A percentile compares a stretch with the other conserved stretches of the same genome.
Evolutionary conservation across 1,284 basidiomycete species (phyloP).

Genomic region (Porodaedalea pini): DNA sequence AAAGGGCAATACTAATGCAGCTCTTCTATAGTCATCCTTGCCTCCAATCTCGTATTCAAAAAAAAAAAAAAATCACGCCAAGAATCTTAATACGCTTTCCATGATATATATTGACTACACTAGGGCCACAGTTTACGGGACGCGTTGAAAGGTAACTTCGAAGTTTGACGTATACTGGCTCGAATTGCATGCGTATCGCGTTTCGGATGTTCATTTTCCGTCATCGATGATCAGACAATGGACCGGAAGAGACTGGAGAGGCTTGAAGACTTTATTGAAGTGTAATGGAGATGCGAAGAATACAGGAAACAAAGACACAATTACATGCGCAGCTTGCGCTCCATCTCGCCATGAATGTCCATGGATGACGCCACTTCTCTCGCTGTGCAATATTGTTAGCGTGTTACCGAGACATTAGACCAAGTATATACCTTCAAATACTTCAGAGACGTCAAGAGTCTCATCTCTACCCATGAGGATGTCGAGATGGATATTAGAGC

Average conservation of each 20-base stretch:
- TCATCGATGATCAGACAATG: too few relatives aligned
- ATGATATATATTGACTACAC: too few relatives aligned
- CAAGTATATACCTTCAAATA: conserved; percentile 60
- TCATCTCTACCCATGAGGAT: conserved; percentile 91
- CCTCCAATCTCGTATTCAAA: too few relatives aligned
- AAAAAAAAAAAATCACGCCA: too few relatives aligned
- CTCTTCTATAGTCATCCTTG: too few relatives aligned
- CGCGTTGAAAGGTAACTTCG: too few relatives aligned
- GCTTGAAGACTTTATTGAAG: not conserved
- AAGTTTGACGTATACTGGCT: too few relatives aligned
- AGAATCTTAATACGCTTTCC: too few relatives aligned
- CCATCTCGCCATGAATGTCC: conserved; percentile 21
- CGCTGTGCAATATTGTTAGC: conserved; percentile 6
- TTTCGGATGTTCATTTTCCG: too few relatives aligned
- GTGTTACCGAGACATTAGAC: not conserved
- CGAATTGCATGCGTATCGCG: too few relatives aligned
- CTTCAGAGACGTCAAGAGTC: conserved; percentile 66
- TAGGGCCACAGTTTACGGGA: too few relatives aligned
- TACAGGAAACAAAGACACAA: not conserved
- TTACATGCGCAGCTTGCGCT: conserved; percentile 20
- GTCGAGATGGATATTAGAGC: conserved; percentile 83
- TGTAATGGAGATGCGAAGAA: not conserved
- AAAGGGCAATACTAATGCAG: too few relatives aligned
- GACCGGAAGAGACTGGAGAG: not conserved
- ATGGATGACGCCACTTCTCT: conserved; percentile 9